A percentile compares a stretch with the other conserved stretches of the same genome.
Conservation (phyloP, 2,329 filamentous ascomycete species). For the Aspergillus sp. region DNA sequence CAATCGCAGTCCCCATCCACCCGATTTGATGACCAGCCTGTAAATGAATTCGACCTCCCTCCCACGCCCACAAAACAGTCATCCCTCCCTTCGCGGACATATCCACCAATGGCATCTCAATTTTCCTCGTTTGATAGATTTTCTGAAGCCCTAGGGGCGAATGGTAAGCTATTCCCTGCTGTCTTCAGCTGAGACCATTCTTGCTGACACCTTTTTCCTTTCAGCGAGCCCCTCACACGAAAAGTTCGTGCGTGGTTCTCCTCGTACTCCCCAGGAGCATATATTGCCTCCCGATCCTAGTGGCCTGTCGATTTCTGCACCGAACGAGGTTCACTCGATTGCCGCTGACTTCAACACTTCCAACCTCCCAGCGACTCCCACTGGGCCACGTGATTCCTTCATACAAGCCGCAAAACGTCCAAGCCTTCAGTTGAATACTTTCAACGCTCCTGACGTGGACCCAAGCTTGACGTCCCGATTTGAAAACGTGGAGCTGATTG, state of each 20-base stretch:
- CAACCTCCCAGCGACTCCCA: constrained; percentile 72
- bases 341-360: constrained; percentile 36
- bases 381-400: constrained; percentile 53
- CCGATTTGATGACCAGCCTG: constrained; percentile 48
- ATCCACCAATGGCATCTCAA: constrained; percentile 25
- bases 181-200: too few relatives aligned
- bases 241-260: constrained; percentile 49
- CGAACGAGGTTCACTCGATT: constrained; percentile 35
- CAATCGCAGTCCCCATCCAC: constrained; percentile 50
- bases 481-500: constrained; percentile 68
- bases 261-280: constrained; percentile 70
- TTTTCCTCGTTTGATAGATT: constrained; percentile 28
- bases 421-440: constrained; percentile 60
- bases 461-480: constrained; percentile 66
- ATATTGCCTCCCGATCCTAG: constrained; percentile 72
- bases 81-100: constrained; percentile 30
- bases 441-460: constrained; percentile 67
- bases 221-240: constrained; percentile 56
- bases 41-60: constrained; percentile 65
- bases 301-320: constrained; percentile 69
- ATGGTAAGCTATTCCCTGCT: constrained; percentile 23
- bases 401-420: constrained; percentile 53
- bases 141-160: constrained; percentile 24
- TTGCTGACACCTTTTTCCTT: constrained; percentile 19
- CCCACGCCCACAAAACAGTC: constrained; percentile 78